These are phyloP conservation scores for Hypocrella siamensis DNA, from an alignment of 2,329 filamentous ascomycete genomes.

Conservation along the genomic window DNA sequence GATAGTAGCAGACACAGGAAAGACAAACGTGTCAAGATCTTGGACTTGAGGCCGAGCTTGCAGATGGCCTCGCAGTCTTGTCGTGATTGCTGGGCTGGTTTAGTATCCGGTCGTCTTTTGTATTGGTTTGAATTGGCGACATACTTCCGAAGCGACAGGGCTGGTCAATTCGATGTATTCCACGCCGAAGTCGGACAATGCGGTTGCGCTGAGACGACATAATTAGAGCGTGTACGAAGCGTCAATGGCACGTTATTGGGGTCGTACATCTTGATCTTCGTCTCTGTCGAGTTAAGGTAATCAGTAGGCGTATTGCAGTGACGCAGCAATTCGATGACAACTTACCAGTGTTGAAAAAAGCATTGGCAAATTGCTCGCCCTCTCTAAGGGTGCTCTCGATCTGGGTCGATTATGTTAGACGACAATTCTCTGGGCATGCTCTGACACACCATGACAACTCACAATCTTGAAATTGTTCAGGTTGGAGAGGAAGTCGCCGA, in stretches of 20 bases:
- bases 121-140: too few species aligned
- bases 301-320: neutral
- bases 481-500: constrained; percentile 7
- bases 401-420: too few species aligned
- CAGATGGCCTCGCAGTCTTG: constrained; percentile 82
- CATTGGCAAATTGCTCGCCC: constrained; percentile 71
- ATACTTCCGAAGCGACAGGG: too few species aligned
- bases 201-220: constrained; percentile 3
- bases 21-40: neutral
- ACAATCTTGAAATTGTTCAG: constrained; percentile 7
- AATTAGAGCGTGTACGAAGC: too few species aligned
- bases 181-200: constrained; percentile 7
- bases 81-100: constrained; percentile 49
- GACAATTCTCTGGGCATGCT: too few species aligned
- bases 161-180: constrained; percentile 54
- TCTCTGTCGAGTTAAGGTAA: too few species aligned
- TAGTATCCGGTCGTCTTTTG: too few species aligned
- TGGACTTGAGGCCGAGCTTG: constrained; percentile 68
- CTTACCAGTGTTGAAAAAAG: constrained; percentile 51
- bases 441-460: too few species aligned
- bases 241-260: neutral
- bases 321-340: neutral
- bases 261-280: constrained; percentile 35
- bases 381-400: constrained; percentile 23
- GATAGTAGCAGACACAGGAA: too few species aligned